Conservation (phyloP, 495 filamentous ascomycete species). For the Podospora pseudoanserina region DNA sequence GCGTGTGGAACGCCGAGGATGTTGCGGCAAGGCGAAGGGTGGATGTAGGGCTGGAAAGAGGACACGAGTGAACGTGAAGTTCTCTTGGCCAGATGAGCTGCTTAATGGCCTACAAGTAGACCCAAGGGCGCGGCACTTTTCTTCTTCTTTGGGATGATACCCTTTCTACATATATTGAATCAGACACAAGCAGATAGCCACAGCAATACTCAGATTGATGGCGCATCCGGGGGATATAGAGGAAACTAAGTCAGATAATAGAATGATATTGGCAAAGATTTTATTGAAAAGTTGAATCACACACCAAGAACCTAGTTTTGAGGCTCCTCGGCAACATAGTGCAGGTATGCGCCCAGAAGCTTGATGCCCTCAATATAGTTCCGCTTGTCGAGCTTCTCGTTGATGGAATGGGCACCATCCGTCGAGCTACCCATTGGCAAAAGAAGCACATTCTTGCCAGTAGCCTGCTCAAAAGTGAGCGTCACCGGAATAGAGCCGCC, state of each 20-base stretch:
- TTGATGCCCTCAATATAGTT: slow-evolving; percentile 99
- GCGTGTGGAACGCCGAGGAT: slow-evolving; percentile 70
- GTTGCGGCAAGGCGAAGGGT: slow-evolving; percentile 61
- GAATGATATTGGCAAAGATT: not conserved
- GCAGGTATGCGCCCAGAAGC: slow-evolving; percentile 88
- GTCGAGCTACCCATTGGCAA: slow-evolving; percentile 96
- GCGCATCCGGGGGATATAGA: not conserved
- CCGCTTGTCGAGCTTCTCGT: slow-evolving; percentile 94
- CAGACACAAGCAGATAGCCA: not conserved
- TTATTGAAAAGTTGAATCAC: not conserved
- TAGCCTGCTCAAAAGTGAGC: slow-evolving; percentile 94
- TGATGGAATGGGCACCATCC: slow-evolving; percentile 93
- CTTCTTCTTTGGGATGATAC: not conserved
- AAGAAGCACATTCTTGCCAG: slow-evolving; percentile 95
- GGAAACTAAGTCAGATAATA: not conserved
- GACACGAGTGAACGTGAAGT: not conserved
- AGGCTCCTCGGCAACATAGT: slow-evolving; percentile 93
- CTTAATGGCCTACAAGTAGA: not conserved
- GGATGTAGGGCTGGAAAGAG: slow-evolving; percentile 40
- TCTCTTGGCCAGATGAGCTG: not conserved
- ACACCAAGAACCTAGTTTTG: slow-evolving; percentile 31
- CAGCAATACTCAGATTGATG: not conserved
- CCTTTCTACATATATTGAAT: not conserved
- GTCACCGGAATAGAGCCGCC: slow-evolving; percentile 97
- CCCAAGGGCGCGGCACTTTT: not conserved